These are phyloP conservation scores for Cordyceps militaris DNA, from an alignment of 2,329 filamentous ascomycete species.

Conservation along the genomic window DNA sequence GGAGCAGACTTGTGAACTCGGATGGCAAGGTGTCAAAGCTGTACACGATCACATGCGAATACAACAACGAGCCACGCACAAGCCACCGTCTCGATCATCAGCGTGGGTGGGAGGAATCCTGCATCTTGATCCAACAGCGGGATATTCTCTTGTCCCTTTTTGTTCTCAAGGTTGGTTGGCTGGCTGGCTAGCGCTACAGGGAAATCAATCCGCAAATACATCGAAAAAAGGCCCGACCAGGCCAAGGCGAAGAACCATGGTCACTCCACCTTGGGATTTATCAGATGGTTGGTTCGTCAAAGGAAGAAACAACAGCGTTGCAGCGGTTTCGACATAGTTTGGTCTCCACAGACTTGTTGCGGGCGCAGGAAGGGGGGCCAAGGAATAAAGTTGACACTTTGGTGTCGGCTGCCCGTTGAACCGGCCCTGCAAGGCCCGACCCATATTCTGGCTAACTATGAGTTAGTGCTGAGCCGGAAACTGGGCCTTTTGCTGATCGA, in stretches of 20 bases:
- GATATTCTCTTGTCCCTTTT: neutral
- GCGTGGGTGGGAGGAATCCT: neutral
- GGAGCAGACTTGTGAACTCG: neutral
- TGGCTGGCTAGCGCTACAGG: neutral
- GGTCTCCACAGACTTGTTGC: neutral
- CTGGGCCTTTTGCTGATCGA: neutral
- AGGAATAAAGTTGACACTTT: neutral
- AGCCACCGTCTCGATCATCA: neutral
- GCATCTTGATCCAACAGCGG: neutral
- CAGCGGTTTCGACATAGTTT: neutral
- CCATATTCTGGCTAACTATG: neutral
- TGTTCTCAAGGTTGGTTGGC: neutral
- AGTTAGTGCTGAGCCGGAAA: neutral
- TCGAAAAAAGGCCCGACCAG: neutral
- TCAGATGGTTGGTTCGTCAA: neutral
- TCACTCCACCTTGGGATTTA: neutral
- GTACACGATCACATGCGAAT: neutral
- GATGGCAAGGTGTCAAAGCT: neutral
- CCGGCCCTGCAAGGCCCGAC: neutral
- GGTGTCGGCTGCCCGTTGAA: too few species aligned
- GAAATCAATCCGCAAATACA: neutral
- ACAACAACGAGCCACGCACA: neutral
- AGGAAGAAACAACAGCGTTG: neutral
- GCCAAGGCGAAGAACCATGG: neutral
- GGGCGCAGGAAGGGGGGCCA: neutral